Conservation (phyloP, 805 yeast genomes). For the Scheffersomyces coipomensis region DNA sequence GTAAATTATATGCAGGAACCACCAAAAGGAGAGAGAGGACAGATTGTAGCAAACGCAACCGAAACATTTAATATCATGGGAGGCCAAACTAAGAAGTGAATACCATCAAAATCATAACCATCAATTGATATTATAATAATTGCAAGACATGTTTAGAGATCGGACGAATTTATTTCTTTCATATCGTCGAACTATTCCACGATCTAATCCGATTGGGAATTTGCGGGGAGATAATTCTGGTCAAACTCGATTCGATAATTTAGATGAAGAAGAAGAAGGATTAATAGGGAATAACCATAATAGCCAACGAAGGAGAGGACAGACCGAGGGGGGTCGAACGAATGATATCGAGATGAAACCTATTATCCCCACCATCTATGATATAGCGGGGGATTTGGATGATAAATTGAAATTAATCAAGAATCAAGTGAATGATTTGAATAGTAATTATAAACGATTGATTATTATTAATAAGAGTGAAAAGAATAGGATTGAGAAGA, state of each 20-base stretch:
- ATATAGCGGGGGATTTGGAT: constrained; percentile 71
- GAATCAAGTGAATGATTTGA: constrained; percentile 56
- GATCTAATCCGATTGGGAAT: constrained; percentile 22
- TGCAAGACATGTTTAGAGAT: constrained; percentile 78
- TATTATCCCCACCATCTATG: constrained; percentile 78
- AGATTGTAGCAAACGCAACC: too few relatives aligned
- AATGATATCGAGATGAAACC: constrained; percentile 55
- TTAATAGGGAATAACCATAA: constrained; percentile 41
- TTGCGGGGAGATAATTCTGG: constrained; percentile 17
- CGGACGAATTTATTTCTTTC: constrained; percentile 90
- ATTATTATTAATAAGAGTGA: constrained; percentile 80
- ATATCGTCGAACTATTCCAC: constrained; percentile 86
- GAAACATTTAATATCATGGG: too few relatives aligned
- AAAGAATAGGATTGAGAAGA: constrained; percentile 67
- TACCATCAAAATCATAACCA: too few relatives aligned
- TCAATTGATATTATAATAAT: too few relatives aligned
- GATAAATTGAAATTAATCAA: constrained; percentile 53
- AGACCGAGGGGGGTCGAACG: background rate
- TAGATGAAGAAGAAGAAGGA: constrained; percentile 59
- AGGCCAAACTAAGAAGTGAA: too few relatives aligned
- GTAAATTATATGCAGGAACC: too few relatives aligned
- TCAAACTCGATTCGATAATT: constrained; percentile 30
- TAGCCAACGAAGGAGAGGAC: constrained; percentile 11
- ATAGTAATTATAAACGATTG: constrained; percentile 73
- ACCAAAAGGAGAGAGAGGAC: too few relatives aligned